Evolutionary conservation across 2,329 filamentous ascomycete species (phyloP).

Genomic region (Escovopsis sp.): DNA sequence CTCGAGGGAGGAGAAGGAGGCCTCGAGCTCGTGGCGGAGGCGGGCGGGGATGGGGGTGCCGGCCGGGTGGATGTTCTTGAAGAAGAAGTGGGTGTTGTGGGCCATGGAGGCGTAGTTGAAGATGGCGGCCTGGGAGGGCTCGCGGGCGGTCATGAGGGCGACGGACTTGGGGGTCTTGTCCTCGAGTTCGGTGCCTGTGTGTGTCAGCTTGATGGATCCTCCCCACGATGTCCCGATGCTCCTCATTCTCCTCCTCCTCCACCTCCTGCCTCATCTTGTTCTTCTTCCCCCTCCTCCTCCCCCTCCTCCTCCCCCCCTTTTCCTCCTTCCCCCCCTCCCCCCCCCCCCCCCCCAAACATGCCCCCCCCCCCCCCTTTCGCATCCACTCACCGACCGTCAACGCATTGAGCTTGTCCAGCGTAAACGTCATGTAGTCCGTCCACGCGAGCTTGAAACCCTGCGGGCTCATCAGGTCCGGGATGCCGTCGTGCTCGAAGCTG

Average conservation of each 20-base stretch:
- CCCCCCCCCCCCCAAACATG: not conserved
- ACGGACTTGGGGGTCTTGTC: conserved; percentile 49
- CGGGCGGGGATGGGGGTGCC: conserved; percentile 36
- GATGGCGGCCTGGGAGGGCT: conserved; percentile 57
- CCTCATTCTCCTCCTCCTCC: no score
- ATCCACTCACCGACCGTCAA: conserved; percentile 59
- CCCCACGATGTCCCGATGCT: no score
- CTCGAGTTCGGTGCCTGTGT: conserved; percentile 47
- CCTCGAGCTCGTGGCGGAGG: conserved; percentile 45
- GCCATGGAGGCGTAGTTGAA: conserved; percentile 98
- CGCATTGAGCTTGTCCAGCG: conserved; percentile 62
- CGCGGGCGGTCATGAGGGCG: conserved; percentile 59
- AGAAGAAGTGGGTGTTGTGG: conserved; percentile 81
- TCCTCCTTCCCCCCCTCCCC: no score
- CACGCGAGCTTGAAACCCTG: conserved; percentile 63
- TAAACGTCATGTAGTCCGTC: conserved; percentile 62
- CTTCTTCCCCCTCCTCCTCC: not conserved
- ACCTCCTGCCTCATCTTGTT: no score
- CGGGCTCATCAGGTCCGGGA: conserved; percentile 56
- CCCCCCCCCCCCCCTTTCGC: no score
- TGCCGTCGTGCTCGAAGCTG: conserved; percentile 22
- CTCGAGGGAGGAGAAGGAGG: conserved; percentile 67
- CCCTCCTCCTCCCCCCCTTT: no score
- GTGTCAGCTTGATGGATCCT: no score
- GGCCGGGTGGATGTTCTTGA: conserved; percentile 35